phyloP scores from a whole-genome alignment of 2,329 filamentous ascomycete genomes.

The Bretziella fagacearum region DNA sequence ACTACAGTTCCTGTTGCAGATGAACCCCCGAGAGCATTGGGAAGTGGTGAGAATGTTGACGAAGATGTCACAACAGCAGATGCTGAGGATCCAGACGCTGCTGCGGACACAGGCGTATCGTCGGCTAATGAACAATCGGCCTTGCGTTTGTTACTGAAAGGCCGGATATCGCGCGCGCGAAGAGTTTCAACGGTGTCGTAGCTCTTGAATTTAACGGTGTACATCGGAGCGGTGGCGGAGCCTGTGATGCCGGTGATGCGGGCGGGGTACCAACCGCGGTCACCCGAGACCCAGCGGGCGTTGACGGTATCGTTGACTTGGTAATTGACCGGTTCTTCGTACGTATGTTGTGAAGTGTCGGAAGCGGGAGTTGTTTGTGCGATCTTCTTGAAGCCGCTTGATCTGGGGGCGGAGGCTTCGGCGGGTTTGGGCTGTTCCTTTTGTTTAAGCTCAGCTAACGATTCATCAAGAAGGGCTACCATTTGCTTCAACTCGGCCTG shows the following conservation, averaged over 20 bases:
- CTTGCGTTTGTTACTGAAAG: conserved; percentile 68
- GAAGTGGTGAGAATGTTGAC: conserved; percentile 10
- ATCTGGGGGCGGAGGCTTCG: conserved; percentile 30
- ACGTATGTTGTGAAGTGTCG: conserved; percentile 19
- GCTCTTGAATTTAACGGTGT: conserved; percentile 86
- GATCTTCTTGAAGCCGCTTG: conserved; percentile 21
- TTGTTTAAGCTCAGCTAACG: conserved; percentile 61
- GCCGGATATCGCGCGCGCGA: conserved; percentile 66
- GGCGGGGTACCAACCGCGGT: conserved; percentile 80
- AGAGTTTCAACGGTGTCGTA: conserved; percentile 76
- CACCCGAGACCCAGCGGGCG: conserved; percentile 80
- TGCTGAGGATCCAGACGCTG: conserved; percentile 17
- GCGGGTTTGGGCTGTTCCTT: conserved; percentile 25
- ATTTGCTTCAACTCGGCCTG: conserved; percentile 67
- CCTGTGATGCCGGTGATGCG: conserved; percentile 89
- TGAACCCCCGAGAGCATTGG: conserved; percentile 15
- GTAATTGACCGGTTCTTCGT: conserved; percentile 45
- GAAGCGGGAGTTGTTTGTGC: background rate
- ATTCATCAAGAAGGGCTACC: conserved; percentile 61
- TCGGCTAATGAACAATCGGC: conserved; percentile 54
- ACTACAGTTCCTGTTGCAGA: conserved; percentile 31
- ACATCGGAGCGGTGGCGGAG: conserved; percentile 77
- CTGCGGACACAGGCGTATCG: conserved; percentile 25
- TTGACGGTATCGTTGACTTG: conserved; percentile 79
- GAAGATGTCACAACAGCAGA: conserved; percentile 17